Conservation (phyloP, 352 stramenopile species). For the Pythium monospermum region DNA sequence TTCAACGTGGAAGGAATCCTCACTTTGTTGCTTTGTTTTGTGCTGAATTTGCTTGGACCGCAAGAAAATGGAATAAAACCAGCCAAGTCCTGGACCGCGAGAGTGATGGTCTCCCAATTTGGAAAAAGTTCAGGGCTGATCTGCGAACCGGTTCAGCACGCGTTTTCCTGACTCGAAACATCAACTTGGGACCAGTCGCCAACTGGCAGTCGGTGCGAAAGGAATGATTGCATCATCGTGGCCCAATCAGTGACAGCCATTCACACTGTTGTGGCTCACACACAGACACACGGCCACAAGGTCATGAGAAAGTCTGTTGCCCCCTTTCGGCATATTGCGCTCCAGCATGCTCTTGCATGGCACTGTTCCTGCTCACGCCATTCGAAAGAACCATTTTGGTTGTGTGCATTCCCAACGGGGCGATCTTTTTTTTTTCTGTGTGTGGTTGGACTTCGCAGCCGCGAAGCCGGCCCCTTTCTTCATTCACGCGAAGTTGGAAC, state of each 20-base stretch:
- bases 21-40: too few species aligned
- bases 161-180: conserved; percentile 16
- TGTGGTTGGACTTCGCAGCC: conserved; percentile 15
- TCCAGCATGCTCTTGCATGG: neutral
- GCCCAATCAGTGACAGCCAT: conserved; percentile 12
- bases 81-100: too few species aligned
- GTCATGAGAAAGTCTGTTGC: neutral
- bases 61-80: too few species aligned
- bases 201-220: conserved; percentile 21
- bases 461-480: neutral
- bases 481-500: too few species aligned
- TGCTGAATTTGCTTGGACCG: too few species aligned
- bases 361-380: neutral
- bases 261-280: too few species aligned
- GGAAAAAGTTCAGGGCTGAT: too few species aligned
- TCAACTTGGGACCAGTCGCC: conserved; percentile 29
- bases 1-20: too few species aligned
- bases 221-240: conserved; percentile 18
- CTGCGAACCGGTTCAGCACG: neutral
- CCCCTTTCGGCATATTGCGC: conserved; percentile 16
- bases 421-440: conserved; percentile 14
- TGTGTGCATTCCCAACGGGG: conserved; percentile 3
- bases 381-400: neutral
- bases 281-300: too few species aligned
- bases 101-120: too few species aligned